Evolutionary conservation across 202 grass and related monocot genomes (phyloP), one percentile per base, ranked within the genome.

Genomic region (Schoenoplectus tabernaemontani): DNA sequence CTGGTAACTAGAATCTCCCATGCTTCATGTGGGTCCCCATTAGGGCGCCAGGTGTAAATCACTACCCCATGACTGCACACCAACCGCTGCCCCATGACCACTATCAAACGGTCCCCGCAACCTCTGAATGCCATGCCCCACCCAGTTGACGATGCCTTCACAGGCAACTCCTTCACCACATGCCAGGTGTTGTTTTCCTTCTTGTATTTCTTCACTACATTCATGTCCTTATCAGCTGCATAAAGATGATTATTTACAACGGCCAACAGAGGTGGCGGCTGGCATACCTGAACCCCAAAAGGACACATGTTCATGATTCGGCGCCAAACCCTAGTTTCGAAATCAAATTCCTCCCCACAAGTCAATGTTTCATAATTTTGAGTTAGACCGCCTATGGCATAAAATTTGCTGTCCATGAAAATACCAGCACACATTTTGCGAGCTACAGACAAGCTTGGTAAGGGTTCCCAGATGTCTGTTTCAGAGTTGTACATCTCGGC

Each of bases 181-280:
- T 90, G 87, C 93, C 89, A 93, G 47, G 76, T 85, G 82, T 97
- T 97, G 73, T 87, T 90, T 82, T 33, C 80, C 72, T 97, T 97
- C 70, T 97, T 87, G 43, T 97, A 97, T 85, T 97, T 97, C 77
- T 93, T 91, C 8, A 93, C 89, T 24, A 87, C 84, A 61, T 91
- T 93, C 8, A 48, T 78, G 9, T 82, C 83, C 86, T 91, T 91
- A 69, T 97, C 89, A 63, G 89, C 91, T 0, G 91, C 84, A 34
- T 93, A 93, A 59, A 97, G 93, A 87, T 97, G 88, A 84, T 90
- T 90, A 86, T 97, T 93, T 77, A 97, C 91, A 81, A 97, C 85
- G 1, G 93, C 93, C 41, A 97, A 60, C 36, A 93, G 87, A 58
- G 93, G 93, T 15, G 91, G 91, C 2, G 93, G 90, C 32, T 91